A percentile compares a stretch with the other conserved stretches of the same genome.
Evolutionary conservation across 768 basidiomycete genomes (phyloP).

Genomic region (Trichaptum fuscoviolaceum): DNA sequence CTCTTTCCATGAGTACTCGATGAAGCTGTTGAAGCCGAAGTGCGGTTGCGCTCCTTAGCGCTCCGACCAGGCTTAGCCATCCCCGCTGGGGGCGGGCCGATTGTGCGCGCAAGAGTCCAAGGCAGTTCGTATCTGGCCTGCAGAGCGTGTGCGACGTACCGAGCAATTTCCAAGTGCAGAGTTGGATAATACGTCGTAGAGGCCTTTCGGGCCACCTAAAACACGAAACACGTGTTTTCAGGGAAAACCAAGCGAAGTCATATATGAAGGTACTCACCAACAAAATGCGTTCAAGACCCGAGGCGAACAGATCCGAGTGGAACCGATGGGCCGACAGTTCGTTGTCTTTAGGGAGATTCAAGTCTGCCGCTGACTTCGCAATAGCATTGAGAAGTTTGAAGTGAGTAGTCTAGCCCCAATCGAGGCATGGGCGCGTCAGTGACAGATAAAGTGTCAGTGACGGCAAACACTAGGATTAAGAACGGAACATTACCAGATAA

Average conservation of each 20-base stretch:
- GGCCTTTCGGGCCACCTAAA: constrained; percentile 89
- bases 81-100: constrained; percentile 70
- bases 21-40: constrained; percentile 6
- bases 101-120: constrained; percentile 70
- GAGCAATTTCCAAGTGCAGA: constrained; percentile 88
- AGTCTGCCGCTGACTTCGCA: constrained; percentile 55
- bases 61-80: constrained; percentile 39
- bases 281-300: constrained; percentile 87
- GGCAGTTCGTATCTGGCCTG: constrained; percentile 73
- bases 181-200: constrained; percentile 92
- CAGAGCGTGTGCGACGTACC: constrained; percentile 69
- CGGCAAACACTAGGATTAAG: background rate
- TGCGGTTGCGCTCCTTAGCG: constrained; percentile 15
- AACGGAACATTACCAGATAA: constrained; percentile 69
- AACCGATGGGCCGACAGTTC: constrained; percentile 77
- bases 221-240: constrained; percentile 4
- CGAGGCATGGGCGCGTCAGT: background rate
- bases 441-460: background rate
- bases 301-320: constrained; percentile 83
- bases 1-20: constrained; percentile 12
- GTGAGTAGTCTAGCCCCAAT: constrained; percentile 65
- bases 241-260: background rate
- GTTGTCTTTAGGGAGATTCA: constrained; percentile 61
- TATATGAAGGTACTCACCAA: constrained; percentile 47
- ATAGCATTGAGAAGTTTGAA: constrained; percentile 82